Percentiles rank a stretch among this genome's conserved stretches.
These are phyloP conservation scores for Nevesoporus exiguus DNA, from an alignment of 768 basidiomycete species.

Conservation along the genomic window DNA sequence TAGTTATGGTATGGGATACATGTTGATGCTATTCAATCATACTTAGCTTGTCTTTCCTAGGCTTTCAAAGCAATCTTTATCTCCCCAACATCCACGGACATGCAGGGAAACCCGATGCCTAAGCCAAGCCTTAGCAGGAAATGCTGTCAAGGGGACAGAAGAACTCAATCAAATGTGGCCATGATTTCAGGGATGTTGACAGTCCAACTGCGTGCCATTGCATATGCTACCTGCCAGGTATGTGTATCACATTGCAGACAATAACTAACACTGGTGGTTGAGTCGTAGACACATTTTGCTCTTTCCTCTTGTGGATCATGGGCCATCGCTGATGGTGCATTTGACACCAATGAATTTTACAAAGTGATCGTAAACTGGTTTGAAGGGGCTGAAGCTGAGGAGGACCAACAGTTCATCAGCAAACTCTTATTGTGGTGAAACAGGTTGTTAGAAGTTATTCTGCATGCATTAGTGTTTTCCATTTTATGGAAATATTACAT, in stretches of 20 bases:
- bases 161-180: background rate
- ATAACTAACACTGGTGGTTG: too few relatives aligned
- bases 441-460: too few relatives aligned
- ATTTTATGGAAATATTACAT: too few relatives aligned
- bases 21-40: too few relatives aligned
- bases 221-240: background rate
- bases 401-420: background rate
- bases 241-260: background rate
- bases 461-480: too few relatives aligned
- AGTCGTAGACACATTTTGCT: background rate
- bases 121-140: background rate
- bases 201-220: background rate
- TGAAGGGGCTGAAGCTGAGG: background rate
- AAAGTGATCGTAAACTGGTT: background rate
- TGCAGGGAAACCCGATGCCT: too few relatives aligned
- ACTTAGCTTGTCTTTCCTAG: too few relatives aligned
- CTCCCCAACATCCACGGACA: background rate
- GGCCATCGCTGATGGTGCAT: background rate
- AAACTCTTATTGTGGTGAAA: background rate
- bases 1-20: background rate
- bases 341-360: background rate
- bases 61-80: background rate
- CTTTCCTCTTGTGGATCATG: background rate
- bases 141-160: background rate
- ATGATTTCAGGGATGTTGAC: too few relatives aligned